phyloP scores from a whole-genome alignment of 1,284 basidiomycete genomes.

The Puccinia triticina region DNA sequence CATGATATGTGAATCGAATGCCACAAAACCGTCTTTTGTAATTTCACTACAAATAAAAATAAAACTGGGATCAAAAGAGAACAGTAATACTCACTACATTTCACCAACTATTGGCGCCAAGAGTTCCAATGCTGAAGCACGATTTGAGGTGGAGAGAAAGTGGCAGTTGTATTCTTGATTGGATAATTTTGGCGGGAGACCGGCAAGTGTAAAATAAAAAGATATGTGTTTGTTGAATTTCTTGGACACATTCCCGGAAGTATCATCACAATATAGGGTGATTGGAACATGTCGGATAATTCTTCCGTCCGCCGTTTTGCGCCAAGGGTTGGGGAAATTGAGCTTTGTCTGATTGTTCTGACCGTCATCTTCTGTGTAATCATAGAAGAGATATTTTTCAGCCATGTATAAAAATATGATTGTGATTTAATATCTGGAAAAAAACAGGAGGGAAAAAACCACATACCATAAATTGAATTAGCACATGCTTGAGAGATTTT shows the following conservation, averaged over 20 bases:
- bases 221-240: too few species aligned
- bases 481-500: not conserved
- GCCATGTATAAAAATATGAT: not conserved
- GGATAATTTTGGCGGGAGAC: too few species aligned
- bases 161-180: too few species aligned
- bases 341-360: not conserved
- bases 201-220: too few species aligned
- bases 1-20: too few species aligned
- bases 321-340: constrained; percentile 39
- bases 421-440: not conserved
- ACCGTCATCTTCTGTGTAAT: not conserved
- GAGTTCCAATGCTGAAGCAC: constrained; percentile 63
- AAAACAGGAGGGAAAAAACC: not conserved
- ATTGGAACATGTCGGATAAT: constrained; percentile 34
- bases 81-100: constrained; percentile 58
- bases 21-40: too few species aligned
- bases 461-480: not conserved
- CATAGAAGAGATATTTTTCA: not conserved
- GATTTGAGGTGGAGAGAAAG: constrained; percentile 63
- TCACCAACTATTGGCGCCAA: constrained; percentile 61
- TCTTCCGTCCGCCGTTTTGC: constrained; percentile 22
- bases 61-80: too few species aligned
- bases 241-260: too few species aligned
- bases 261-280: too few species aligned
- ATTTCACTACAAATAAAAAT: too few species aligned